These are phyloP conservation scores for Penicillium capsulatum DNA, from an alignment of 2,329 filamentous ascomycete species.

Conservation along the genomic window DNA sequence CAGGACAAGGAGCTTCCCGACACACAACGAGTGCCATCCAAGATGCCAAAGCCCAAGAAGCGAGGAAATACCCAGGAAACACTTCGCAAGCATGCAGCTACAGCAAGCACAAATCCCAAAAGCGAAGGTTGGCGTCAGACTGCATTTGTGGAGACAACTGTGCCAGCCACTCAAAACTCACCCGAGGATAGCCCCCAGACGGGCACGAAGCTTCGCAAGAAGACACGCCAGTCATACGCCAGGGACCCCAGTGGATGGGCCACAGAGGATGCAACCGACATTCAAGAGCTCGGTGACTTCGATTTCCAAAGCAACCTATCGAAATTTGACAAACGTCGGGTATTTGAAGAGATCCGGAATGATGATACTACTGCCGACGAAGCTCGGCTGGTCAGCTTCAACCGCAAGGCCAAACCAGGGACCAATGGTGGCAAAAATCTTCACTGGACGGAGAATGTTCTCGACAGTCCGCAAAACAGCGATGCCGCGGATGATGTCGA, in stretches of 20 bases:
- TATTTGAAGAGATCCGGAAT: slow-evolving; percentile 88
- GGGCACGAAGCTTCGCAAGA: slow-evolving; percentile 44
- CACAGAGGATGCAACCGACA: slow-evolving; percentile 91
- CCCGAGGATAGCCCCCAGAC: slow-evolving; percentile 24
- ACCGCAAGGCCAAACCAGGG: slow-evolving; percentile 62
- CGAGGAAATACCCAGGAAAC: slow-evolving; percentile 44
- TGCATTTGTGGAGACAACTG: slow-evolving; percentile 54
- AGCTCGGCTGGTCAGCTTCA: slow-evolving; percentile 85
- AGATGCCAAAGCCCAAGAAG: slow-evolving; percentile 41
- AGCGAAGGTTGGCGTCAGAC: slow-evolving; percentile 66
- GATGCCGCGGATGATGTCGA: slow-evolving; percentile 62
- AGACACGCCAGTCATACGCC: slow-evolving; percentile 43
- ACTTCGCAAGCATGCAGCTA: slow-evolving; percentile 32
- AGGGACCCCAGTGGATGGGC: slow-evolving; percentile 79
- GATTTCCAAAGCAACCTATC: slow-evolving; percentile 86
- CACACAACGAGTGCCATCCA: slow-evolving; percentile 20
- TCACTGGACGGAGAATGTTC: slow-evolving; percentile 86
- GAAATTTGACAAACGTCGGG: slow-evolving; percentile 87
- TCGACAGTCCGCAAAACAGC: slow-evolving; percentile 68
- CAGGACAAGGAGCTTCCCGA: slow-evolving; percentile 18
- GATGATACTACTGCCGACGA: slow-evolving; percentile 87
- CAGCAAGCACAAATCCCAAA: slow-evolving; percentile 39
- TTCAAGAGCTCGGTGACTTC: slow-evolving; percentile 89
- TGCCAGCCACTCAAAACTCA: slow-evolving; percentile 44
- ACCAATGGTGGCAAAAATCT: slow-evolving; percentile 82